Base-by-base conservation (phyloP, 345 rosid species). In the Trapa bicornis region DNA sequence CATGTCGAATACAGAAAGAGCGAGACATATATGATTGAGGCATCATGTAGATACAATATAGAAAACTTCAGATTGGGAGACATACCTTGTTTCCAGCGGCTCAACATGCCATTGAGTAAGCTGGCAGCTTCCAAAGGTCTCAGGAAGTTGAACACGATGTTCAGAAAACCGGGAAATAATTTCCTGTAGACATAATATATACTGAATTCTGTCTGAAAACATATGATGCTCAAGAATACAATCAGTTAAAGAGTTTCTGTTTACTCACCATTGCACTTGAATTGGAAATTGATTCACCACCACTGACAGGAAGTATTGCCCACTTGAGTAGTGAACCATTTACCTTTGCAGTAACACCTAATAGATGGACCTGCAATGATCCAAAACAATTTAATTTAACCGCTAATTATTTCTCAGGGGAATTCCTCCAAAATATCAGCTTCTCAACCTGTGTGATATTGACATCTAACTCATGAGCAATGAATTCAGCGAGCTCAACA, bases 91-190 rank as follows among this genome's bases (percentile, higher is more conserved):
- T 57, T 36, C 61, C 43, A 74, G 73, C 67, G 88, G 88, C 77
- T 85, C 80, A 62, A 89, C 74, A 75, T 88, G 78, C 91, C 95
- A 87, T 12, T 71, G 65, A 52, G 89, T 65, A 71, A 87, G 75
- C 76, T 82, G 54, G 41, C 89, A 91, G 74, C 67, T 79, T 78
- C 95, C 96, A 22, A 81, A 89, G 42, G 69, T 68, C 48, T 78
- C 80, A 57, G 96, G 96, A 77, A 94, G 91, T 66, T 67, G 79
- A 73, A 91, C 61, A 17, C 65, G 87, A 66, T 86, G 88, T 71
- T 86, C 89, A 37, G 83, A 76, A 77, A 91, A 82, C 71, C 66
- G 81, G 50, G 89, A 72, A 65, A 91, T 83, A 69, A 91, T 85
- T 53, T 73, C 76, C 97, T 90, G 81, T 37, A 66, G 62, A 53